Evolutionary conservation across 768 basidiomycete genomes (phyloP), one percentile per base, ranked within the genome.

Genomic region (Hortiboletus campestris): DNA sequence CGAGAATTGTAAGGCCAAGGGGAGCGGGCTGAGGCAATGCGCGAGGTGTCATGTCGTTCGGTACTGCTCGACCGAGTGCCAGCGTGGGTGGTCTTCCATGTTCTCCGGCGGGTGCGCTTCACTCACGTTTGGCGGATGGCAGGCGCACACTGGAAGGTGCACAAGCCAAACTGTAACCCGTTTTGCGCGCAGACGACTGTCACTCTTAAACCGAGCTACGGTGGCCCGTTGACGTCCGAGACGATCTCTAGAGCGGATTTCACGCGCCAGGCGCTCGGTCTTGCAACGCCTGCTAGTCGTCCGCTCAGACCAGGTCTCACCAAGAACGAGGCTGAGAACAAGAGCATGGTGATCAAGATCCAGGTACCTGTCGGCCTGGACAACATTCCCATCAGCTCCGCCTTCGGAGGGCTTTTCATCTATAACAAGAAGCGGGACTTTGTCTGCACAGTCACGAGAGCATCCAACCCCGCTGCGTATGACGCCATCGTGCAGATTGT

Each of bases 361-460:
- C 83, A 85, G 59, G 69, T 81, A 0, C 78, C 82, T 0, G 68
- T 69, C 44, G 56, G 52, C 38, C 48, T 53, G 8, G 12, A 35
- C 20, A 54, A 54, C 39, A 57, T 1, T 22, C 56, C 61, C 16
- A 8, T 44, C 44, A 20, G 28, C 8, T 22, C 58, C 22, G 53
- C 17, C 25, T 50, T 57, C 8, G 74, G 63, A 3, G 56, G 69
- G 51, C 55, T 81, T 20, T 60, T 77, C 34, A 73, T 84, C 28
- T 85, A 84, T 59, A 79, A 75, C 46, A 79, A 79, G 67, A 83
- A 80, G 60, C 72, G 80, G 10, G 76, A 83, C 51, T 78, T 86
- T 36, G 72, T 78, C 6, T 84, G 83, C 58, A 59, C 65, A 3
- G 67, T 83, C 20, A 25, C 63, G 16, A 66, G 74, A 14, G 45